Base-by-base conservation (phyloP, 345 rosid species). In the Dovyalis caffra region DNA sequence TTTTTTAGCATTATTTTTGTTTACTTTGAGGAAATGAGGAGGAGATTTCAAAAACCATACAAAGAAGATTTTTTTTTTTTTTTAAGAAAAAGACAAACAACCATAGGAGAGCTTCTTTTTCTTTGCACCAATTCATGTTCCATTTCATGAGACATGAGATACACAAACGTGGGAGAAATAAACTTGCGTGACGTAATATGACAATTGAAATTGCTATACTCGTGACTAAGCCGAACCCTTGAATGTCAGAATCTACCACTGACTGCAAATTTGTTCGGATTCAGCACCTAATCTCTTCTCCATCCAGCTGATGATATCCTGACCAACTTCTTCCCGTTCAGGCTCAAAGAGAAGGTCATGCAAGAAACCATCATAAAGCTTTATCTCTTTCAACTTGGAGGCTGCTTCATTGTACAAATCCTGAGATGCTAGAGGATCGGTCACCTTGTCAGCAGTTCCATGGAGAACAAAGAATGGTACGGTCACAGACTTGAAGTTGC, bases 271-370 rank as follows among this genome's bases (percentile, higher is more conserved):
- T n/a, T 25, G 64, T 69, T 29, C 69, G 29, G 69, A 45, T 3
- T n/a, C 11, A 38, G 72, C 37, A 32, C 69, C 83, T 32, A 90
- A 78, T 80, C 83, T 88, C 81, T 80, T 95, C 88, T 86, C 88
- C 93, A 95, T 91, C 99, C 99, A 93, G 57, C 77, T 66, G 35
- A 93, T 91, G 64, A 95, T 95, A 62, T 95, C 98, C 79, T 78
- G 86, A 18, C 85, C 98, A n/a, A 95, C 78, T 76, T 93, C 97
- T 51, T 93, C 88, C 4, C 83, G 89, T 77, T 95, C 99, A 0
- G 95, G 99, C 84, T 95, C 98, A 61, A 95, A 95, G 33, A 91
- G 90, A 70, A 91, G 95, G 77, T 95, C 98, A 34, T 95, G 99
- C 85, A 95, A 85, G 87, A 90, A 90, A 25, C 97, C 99, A 2